Base-by-base conservation (phyloP, 1,139 yeast species). In the Suhomyces terraborum region DNA sequence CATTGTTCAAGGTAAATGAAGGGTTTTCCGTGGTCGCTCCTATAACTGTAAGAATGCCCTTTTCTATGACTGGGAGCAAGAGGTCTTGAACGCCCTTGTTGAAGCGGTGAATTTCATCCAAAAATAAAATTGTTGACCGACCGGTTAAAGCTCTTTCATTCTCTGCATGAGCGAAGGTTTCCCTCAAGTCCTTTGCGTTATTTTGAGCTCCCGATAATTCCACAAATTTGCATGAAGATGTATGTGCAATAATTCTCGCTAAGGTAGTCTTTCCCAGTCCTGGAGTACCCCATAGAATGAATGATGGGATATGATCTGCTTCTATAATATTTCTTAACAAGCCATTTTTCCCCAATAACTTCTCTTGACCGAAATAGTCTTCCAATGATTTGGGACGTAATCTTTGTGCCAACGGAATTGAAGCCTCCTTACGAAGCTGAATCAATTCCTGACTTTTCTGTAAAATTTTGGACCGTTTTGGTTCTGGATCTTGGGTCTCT, bases 21-120 rank as follows among this genome's bases (percentile, higher is more conserved):
- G 98, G 98, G 57, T 94, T 94, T 59, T 93, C 98, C 1, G 98
- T 93, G 0, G 98, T 94, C 7, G 98, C 98, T 1, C 98, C 98
- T 40, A 93, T 82, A 3, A 85, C 73, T 0, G 83, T 77, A 6
- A 83, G 73, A 6, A 73, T 67, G 0, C 91, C 89, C 45, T 77
- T 72, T 56, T 86, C 95, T 21, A 85, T 80, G 41, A 80, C 83
- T 0, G 88, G 88, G 8, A 86, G 66, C 42, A 94, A 78, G 21
- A 87, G 67, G 61, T 94, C 98, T 58, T 94, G 98, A 47, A 89
- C 97, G 0, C 86, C 78, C 52, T 88, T 87, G 58, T 87, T 89
- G 61, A 88, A 89, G 38, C 98, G 67, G 58, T 93, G 98, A 19
- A 93, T 88, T 59, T 94, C 98, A 66, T 93, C 99, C 42, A 91